These are phyloP conservation scores for Podila epicladia DNA, from an alignment of 192 early-diverging fungal genomes.

Conservation along the genomic window DNA sequence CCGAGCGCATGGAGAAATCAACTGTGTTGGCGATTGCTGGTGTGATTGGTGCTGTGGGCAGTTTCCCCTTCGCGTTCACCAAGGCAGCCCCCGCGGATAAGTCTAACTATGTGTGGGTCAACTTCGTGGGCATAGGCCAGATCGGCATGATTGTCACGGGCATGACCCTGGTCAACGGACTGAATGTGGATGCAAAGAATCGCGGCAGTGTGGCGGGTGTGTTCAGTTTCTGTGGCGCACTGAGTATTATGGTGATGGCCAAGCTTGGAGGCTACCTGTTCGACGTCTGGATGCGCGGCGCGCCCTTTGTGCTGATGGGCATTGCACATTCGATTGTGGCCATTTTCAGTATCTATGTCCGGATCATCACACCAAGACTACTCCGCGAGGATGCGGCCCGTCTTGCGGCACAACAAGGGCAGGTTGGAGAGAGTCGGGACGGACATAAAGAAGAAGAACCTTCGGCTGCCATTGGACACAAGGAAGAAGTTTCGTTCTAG, in stretches of 20 bases:
- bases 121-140: constrained; percentile 62
- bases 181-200: constrained; percentile 54
- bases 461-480: too few relatives aligned
- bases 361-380: constrained; percentile 29
- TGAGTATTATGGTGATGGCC: constrained; percentile 72
- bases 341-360: constrained; percentile 39
- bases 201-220: constrained; percentile 74
- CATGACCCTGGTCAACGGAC: constrained; percentile 67
- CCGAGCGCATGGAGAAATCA: constrained; percentile 48
- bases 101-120: constrained; percentile 53
- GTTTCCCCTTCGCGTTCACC: constrained; percentile 60
- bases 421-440: too few relatives aligned
- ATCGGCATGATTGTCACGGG: constrained; percentile 75
- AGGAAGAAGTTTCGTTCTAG: too few relatives aligned
- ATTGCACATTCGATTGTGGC: constrained; percentile 51
- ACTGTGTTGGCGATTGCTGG: constrained; percentile 53
- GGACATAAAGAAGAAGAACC: too few relatives aligned
- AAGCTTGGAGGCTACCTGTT: constrained; percentile 71
- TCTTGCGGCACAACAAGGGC: not conserved
- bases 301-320: constrained; percentile 60
- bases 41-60: constrained; percentile 60
- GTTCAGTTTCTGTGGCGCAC: constrained; percentile 68
- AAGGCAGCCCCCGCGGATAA: constrained; percentile 53
- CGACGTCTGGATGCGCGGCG: constrained; percentile 62
- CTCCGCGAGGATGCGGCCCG: constrained; percentile 16